Base-by-base conservation (phyloP, 768 basidiomycete species). In the Termitomyces sp. region DNA sequence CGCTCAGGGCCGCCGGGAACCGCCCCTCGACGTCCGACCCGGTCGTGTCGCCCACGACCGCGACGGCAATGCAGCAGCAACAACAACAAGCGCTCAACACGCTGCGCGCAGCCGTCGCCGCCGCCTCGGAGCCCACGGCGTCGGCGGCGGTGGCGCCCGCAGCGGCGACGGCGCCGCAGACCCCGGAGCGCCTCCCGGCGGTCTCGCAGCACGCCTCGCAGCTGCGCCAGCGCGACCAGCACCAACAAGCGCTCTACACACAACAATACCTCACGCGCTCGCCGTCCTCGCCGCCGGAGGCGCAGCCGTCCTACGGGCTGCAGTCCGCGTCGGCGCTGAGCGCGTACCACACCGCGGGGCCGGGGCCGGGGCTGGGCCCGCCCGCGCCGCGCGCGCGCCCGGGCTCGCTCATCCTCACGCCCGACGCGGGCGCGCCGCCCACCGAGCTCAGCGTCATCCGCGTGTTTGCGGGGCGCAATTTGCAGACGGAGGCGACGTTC, bases 401-500 rank as follows among this genome's bases (percentile, higher is more conserved):
- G 0, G 90, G 90, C 2, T 92, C 91, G 5, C 74, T 93, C 22
- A 84, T 92, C 31, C 75, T 92, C 15, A 81, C 86, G 3, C 77
- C 83, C 13, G 72, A 81, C 37, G 69, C 80, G 7, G 82, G 84
- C 56, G 83, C 83, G 2, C 74, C 80, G 7, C 83, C 90, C 4
- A 92, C 90, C 0, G 87, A 94, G 54, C 81, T 99, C 55, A 97
- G 89, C 64, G 97, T 99, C 60, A 87, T 99, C 51, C 90, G 97
- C 26, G 86, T 99, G 39, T 99, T 99, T 67, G 95, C 96, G 0
- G 97, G 96, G 29, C 85, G 88, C 62, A 81, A 92, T 62, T 69
- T 98, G 61, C 87, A 94, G 69, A 92, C 94, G 0, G 95, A 98
- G 65, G 93, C 94, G 2, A 97, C 96, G 5, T 99, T 99, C 81